Percentiles rank a stretch among this genome's conserved stretches.
These are phyloP conservation scores for Saccharomycopsis amapae DNA, from an alignment of 805 yeast species.

Conservation along the genomic window DNA sequence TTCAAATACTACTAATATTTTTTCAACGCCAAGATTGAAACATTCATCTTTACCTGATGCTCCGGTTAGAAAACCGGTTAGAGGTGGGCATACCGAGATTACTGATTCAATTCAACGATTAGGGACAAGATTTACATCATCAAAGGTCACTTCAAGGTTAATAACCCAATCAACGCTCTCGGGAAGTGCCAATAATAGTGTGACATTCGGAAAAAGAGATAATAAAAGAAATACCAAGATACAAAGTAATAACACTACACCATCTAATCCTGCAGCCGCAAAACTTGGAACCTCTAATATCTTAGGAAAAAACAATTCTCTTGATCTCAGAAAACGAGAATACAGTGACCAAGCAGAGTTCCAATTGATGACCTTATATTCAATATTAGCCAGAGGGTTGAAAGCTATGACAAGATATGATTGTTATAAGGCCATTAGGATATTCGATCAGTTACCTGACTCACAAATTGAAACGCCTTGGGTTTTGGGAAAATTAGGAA, in stretches of 20 bases:
- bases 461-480: conserved; percentile 68
- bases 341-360: conserved; percentile 29
- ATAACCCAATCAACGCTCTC: conserved; percentile 34
- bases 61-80: conserved; percentile 32
- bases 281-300: conserved; percentile 17
- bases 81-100: conserved; percentile 21
- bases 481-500: conserved; percentile 74
- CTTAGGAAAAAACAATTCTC: conserved; percentile 1
- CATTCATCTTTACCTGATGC: conserved; percentile 33
- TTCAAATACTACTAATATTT: conserved; percentile 24
- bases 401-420: conserved; percentile 60
- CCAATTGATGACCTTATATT: conserved; percentile 41
- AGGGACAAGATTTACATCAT: conserved; percentile 31
- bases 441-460: conserved; percentile 57
- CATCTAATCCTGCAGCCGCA: conserved; percentile 22
- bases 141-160: conserved; percentile 42
- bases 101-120: conserved; percentile 24
- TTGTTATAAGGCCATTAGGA: conserved; percentile 70
- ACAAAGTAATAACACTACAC: conserved; percentile 18
- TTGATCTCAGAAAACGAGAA: conserved; percentile 17
- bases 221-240: conserved; percentile 21
- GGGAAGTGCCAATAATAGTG: conserved; percentile 4
- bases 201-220: conserved; percentile 19
- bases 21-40: conserved; percentile 37
- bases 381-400: conserved; percentile 51